A percentile compares a stretch with the other conserved stretches of the same genome.
These are phyloP conservation scores for Cunninghamia lanceolata DNA, from an alignment of 75 land plant species.

Conservation along the genomic window DNA sequence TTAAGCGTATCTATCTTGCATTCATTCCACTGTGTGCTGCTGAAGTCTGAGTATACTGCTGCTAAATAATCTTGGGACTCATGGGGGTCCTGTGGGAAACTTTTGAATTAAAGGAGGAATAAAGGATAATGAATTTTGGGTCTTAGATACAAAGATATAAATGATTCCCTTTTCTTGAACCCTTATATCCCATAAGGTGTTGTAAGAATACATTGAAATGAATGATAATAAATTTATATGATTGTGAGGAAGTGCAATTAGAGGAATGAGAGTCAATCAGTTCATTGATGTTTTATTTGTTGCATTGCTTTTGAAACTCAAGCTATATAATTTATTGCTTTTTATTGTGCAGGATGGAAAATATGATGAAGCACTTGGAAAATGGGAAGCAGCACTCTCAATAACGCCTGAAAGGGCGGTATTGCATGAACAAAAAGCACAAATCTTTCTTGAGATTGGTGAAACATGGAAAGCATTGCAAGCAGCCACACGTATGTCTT, in stretches of 20 bases:
- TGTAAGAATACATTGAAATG: neutral
- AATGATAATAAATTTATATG: neutral
- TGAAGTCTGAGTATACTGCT: neutral
- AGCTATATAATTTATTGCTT: neutral
- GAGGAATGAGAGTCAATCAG: neutral
- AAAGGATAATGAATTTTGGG: neutral
- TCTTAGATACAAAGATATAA: neutral
- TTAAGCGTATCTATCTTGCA: neutral
- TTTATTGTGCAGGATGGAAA: slow-evolving; percentile 40
- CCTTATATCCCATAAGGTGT: neutral
- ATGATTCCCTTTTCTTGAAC: neutral
- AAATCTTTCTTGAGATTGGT: slow-evolving; percentile 67
- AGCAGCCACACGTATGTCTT: slow-evolving; percentile 56
- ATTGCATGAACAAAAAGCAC: slow-evolving; percentile 75
- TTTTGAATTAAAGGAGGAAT: neutral
- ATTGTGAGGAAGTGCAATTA: neutral
- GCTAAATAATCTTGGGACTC: neutral
- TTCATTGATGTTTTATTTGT: neutral
- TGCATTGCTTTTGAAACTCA: neutral
- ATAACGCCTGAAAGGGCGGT: slow-evolving; percentile 54
- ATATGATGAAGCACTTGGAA: slow-evolving; percentile 57
- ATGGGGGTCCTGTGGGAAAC: neutral
- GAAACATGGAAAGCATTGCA: slow-evolving; percentile 71
- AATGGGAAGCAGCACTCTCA: slow-evolving; percentile 69
- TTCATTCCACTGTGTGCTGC: neutral